Conservation (phyloP, 2,329 filamentous ascomycete genomes). For the Chrysoporthe deuterocubensis region DNA sequence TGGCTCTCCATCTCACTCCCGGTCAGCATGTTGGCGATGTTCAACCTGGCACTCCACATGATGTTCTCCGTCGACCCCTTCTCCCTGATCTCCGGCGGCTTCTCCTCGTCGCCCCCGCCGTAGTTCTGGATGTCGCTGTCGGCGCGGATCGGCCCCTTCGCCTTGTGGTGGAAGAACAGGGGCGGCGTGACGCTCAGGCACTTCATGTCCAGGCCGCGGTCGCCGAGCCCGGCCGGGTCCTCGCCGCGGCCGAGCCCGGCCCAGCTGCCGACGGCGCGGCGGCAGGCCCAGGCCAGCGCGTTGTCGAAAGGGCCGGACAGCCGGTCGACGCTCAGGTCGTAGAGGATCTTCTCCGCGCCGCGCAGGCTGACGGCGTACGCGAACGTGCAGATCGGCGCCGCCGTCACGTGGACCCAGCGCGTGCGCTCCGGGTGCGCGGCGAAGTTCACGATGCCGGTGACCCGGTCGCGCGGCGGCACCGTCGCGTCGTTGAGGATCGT, state of each 20-base stretch:
- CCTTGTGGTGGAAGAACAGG: slow-evolving; percentile 40
- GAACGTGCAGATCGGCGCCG: slow-evolving; percentile 44
- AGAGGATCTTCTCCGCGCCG: slow-evolving; percentile 34
- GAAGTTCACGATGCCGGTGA: slow-evolving; percentile 36
- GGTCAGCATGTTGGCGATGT: slow-evolving; percentile 39
- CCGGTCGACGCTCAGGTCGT: slow-evolving; percentile 38
- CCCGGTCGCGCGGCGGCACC: slow-evolving; percentile 33
- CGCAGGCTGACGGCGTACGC: slow-evolving; percentile 39
- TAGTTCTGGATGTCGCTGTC: slow-evolving; percentile 40
- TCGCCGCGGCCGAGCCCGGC: slow-evolving; percentile 22
- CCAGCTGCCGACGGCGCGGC: slow-evolving; percentile 35
- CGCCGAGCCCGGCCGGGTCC: slow-evolving; percentile 25
- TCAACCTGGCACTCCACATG: slow-evolving; percentile 41
- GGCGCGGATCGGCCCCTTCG: slow-evolving; percentile 33
- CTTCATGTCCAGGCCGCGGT: slow-evolving; percentile 37
- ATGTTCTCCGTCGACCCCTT: slow-evolving; percentile 41
- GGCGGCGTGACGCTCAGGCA: slow-evolving; percentile 41
- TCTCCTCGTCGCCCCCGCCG: slow-evolving; percentile 22
- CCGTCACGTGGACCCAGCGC: slow-evolving; percentile 42
- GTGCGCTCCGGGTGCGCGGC: slow-evolving; percentile 38
- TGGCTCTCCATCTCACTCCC: slow-evolving; percentile 37
- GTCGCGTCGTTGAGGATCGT: slow-evolving; percentile 34
- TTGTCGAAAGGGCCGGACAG: slow-evolving; percentile 39
- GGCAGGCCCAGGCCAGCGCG: slow-evolving; percentile 38
- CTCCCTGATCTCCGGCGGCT: slow-evolving; percentile 30